Conservation (phyloP, 164 flowering plant species). For the Dillenia suffruticosa region DNA sequence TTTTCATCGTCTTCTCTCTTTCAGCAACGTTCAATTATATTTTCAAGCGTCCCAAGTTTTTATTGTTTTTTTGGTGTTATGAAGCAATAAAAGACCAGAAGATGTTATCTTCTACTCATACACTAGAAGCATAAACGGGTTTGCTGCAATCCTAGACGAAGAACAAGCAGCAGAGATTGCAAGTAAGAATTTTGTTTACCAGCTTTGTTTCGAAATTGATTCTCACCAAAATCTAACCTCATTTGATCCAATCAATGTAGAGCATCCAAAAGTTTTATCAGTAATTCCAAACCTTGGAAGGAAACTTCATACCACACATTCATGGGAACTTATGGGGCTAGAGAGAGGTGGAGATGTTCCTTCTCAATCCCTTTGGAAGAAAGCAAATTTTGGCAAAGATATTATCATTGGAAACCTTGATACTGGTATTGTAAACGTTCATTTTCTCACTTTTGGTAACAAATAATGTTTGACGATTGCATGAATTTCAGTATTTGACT, state of each 20-base stretch:
- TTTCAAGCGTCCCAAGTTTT: neutral
- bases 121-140: slow-evolving; percentile 55
- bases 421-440: slow-evolving; percentile 33
- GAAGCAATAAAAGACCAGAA: slow-evolving; percentile 35
- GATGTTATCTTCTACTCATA: slow-evolving; percentile 56
- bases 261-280: slow-evolving; percentile 58
- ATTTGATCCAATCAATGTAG: slow-evolving; percentile 20
- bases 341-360: slow-evolving; percentile 30
- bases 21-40: neutral
- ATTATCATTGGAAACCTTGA: slow-evolving; percentile 68
- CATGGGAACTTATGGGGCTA: slow-evolving; percentile 61
- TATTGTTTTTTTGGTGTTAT: too few species aligned
- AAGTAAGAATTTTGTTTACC: slow-evolving; percentile 23
- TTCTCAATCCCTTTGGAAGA: slow-evolving; percentile 42
- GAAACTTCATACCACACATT: slow-evolving; percentile 57
- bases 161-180: slow-evolving; percentile 51
- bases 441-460: neutral
- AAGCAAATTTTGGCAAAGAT: slow-evolving; percentile 69
- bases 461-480: too few species aligned
- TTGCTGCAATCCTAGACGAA: slow-evolving; percentile 63
- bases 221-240: neutral
- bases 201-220: neutral
- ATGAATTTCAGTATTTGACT: too few species aligned
- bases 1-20: neutral
- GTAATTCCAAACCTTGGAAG: slow-evolving; percentile 44